A percentile compares a stretch with the other conserved stretches of the same genome.
Evolutionary conservation across 208 protist species (phyloP).

Genomic region (Kentomonas sorsogonicus): DNA sequence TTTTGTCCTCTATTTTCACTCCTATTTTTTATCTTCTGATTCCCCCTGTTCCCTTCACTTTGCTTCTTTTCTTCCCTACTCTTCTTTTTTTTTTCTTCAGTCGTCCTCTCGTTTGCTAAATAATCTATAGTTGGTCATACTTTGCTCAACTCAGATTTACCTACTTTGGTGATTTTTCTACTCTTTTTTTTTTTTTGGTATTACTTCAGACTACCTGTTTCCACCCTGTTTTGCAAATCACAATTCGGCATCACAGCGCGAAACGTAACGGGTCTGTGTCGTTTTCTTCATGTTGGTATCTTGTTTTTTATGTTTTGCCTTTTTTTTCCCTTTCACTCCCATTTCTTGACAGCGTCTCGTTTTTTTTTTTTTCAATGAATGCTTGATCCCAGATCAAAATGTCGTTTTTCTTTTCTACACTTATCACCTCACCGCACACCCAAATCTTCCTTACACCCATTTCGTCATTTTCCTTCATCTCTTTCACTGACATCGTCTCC

Average conservation of each 20-base stretch:
- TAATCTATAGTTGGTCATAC: too few species aligned
- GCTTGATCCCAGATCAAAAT: neutral
- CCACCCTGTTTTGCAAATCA: too few species aligned
- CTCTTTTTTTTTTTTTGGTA: slow-evolving; percentile 4
- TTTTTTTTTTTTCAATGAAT: too few species aligned
- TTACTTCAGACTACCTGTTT: too few species aligned
- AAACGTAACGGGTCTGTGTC: neutral
- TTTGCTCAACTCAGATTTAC: too few species aligned
- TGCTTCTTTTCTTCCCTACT: neutral
- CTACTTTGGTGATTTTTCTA: too few species aligned
- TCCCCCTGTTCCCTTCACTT: slow-evolving; percentile 7
- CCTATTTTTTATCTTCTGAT: too few species aligned
- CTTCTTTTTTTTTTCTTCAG: neutral
- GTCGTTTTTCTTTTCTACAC: neutral
- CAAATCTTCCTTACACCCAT: neutral
- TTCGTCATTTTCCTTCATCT: neutral
- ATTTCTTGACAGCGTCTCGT: too few species aligned
- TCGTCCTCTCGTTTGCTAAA: too few species aligned
- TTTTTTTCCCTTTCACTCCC: neutral
- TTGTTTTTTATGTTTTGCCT: neutral
- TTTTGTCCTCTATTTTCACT: slow-evolving; percentile 10
- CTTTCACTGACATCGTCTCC: too few species aligned
- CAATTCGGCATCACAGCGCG: too few species aligned
- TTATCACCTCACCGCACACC: neutral
- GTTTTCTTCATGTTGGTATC: too few species aligned